Evolutionary conservation across 441 rosid species (phyloP).

Genomic region (Mallotus japonicus): DNA sequence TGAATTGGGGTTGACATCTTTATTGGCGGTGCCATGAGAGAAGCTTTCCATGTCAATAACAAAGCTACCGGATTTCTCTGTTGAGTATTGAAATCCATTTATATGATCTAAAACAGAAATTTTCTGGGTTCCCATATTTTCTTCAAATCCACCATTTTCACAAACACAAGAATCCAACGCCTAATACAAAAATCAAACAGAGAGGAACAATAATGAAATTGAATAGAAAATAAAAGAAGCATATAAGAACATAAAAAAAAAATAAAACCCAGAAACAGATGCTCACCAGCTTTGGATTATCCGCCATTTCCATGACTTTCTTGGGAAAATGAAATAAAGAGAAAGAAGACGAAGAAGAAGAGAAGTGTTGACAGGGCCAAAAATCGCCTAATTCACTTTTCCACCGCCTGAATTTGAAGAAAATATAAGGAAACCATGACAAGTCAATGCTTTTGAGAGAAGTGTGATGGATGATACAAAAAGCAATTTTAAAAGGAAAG

Average conservation of each 20-base stretch:
- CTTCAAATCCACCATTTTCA: conserved; percentile 23
- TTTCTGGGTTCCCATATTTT: conserved; percentile 30
- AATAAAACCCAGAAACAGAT: conserved; percentile 10
- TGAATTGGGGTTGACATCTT: conserved; percentile 43
- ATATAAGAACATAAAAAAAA: background rate
- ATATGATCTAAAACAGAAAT: conserved; percentile 42
- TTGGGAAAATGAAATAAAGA: conserved; percentile 13
- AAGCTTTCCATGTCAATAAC: conserved; percentile 65
- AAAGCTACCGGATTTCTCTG: conserved; percentile 51
- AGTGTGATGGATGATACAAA: background rate
- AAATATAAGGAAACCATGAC: background rate
- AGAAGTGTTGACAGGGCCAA: conserved; percentile 7
- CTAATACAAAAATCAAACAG: conserved; percentile 19
- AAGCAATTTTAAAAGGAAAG: background rate
- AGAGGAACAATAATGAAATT: background rate
- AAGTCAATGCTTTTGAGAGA: conserved; percentile 25
- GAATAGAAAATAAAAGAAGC: background rate
- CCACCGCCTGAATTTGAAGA: conserved; percentile 22
- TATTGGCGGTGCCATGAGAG: conserved; percentile 29
- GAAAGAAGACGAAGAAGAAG: background rate
- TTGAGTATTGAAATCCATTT: conserved; percentile 41
- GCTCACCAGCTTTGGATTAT: conserved; percentile 51
- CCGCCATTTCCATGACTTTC: conserved; percentile 42
- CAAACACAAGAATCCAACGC: conserved; percentile 19
- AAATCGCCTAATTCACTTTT: conserved; percentile 22